Base-by-base conservation (phyloP, 2,329 filamentous ascomycete genomes). In the Ceratocystiopsis minuta region DNA sequence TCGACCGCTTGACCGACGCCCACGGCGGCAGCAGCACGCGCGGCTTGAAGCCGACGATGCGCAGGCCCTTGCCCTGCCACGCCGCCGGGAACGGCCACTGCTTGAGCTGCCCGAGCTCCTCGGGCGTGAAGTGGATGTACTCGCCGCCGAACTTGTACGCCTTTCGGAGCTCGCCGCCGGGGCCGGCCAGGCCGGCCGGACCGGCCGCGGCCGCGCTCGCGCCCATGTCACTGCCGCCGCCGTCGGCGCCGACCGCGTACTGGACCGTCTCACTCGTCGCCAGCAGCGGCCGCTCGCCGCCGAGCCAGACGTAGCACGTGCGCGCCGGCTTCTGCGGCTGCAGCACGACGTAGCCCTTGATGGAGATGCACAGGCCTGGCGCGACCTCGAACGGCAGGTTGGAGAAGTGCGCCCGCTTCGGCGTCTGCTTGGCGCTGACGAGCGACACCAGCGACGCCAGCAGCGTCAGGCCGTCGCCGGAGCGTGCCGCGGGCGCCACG, bases 131-230 rank as follows among this genome's bases (percentile, higher is more conserved):
- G 39, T 80, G 72, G 38, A 98, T 75, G 38, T 85, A 85, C 49
- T 93, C 84, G 34, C 85, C 87, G 13, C 88, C 90, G 54, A 96
- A 96, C 52, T 90, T 95, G 66, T 90, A 98, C 0, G 88, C 90
- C 58, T 90, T 95, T 45, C 80, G 80, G 16, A 92, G 72, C 52
- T 96, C 86, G 3, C 62, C 63, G 51, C 87, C 87, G 48, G 92
- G 79, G 1, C 96, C 75, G 0, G 34, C 78, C 70, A 2, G 79
- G 45, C 80, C 80, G 16, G 92, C 72, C 52, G 96, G 86, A 3
- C 62, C 63, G 51, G 87, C 87, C 47, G 92, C 79, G 1, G 96
- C 75, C 0, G 75, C 74, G 34, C 78, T 70, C 3, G 79, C 73
- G 4, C 4, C 20, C 4, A 4, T 28, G 7, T 10, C 24, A 10